A percentile compares a stretch with the other conserved stretches of the same genome.
Evolutionary conservation across 2,329 filamentous ascomycete species (phyloP).

Genomic region (Rhynchosporium secalis): DNA sequence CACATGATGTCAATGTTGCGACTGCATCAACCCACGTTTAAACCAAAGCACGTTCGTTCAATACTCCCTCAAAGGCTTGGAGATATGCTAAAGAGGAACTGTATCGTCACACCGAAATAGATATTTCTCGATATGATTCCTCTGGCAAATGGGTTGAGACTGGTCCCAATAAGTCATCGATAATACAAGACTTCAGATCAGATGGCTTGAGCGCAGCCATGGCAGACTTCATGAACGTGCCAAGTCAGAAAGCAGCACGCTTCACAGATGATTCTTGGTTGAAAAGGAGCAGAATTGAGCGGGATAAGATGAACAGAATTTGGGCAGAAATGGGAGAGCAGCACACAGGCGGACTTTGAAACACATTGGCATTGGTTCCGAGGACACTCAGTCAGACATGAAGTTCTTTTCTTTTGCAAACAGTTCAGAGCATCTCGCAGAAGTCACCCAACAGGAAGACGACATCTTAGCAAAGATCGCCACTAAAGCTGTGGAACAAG

Average conservation of each 20-base stretch:
- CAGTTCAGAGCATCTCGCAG: neutral
- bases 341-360: neutral
- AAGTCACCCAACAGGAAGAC: neutral
- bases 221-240: neutral
- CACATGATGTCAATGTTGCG: slow-evolving; percentile 3
- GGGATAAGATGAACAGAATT: neutral
- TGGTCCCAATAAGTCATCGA: neutral
- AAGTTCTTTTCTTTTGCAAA: neutral
- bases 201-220: neutral
- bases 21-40: neutral
- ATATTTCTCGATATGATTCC: no score
- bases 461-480: neutral
- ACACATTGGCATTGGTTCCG: neutral
- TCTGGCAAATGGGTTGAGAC: no score
- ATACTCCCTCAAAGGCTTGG: no score
- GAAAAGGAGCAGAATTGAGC: neutral
- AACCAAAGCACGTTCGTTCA: no score
- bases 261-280: neutral
- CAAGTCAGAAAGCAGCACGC: neutral
- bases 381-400: slow-evolving; percentile 8
- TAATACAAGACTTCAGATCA: neutral
- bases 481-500: neutral
- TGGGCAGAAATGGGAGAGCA: neutral
- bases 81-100: no score
- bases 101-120: no score